Conservation (phyloP, 139 green algal species). For the Chlamydomonas urium region DNA sequence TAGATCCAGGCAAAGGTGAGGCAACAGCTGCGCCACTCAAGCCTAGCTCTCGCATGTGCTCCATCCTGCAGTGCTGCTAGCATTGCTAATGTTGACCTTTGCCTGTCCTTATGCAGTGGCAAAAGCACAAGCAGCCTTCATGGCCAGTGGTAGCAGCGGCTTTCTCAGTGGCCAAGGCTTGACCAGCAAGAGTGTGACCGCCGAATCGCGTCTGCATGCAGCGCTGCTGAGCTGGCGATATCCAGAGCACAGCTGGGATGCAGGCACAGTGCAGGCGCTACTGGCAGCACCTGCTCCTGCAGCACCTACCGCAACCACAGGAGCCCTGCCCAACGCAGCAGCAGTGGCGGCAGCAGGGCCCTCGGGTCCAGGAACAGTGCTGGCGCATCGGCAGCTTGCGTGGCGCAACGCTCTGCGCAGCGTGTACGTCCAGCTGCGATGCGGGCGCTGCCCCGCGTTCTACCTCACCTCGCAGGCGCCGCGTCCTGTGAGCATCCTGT, state of each 20-base stretch:
- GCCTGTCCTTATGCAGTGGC: too few species aligned
- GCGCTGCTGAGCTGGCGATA: not conserved
- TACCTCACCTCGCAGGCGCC: not conserved
- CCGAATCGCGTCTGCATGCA: not conserved
- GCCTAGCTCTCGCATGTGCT: too few species aligned
- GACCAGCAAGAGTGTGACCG: too few species aligned
- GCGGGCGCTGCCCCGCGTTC: not conserved
- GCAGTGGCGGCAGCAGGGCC: not conserved
- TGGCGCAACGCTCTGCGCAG: not conserved
- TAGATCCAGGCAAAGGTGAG: not conserved
- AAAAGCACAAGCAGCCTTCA: not conserved
- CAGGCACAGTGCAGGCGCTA: not conserved
- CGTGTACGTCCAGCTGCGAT: slow-evolving; percentile 1
- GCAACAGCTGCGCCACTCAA: too few species aligned
- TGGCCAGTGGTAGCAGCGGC: too few species aligned
- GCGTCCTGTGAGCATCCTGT: not conserved
- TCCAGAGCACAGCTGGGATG: not conserved
- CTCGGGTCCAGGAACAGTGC: not conserved
- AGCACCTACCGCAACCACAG: too few species aligned
- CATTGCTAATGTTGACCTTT: too few species aligned
- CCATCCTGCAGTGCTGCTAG: too few species aligned
- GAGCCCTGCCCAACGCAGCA: too few species aligned
- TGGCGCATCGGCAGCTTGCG: not conserved
- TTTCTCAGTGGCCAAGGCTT: too few species aligned
- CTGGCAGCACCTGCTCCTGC: not conserved